A percentile compares a stretch with the other conserved stretches of the same genome.
Conservation (phyloP, 2,329 filamentous ascomycete genomes). For the Colletotrichum godetiae region DNA sequence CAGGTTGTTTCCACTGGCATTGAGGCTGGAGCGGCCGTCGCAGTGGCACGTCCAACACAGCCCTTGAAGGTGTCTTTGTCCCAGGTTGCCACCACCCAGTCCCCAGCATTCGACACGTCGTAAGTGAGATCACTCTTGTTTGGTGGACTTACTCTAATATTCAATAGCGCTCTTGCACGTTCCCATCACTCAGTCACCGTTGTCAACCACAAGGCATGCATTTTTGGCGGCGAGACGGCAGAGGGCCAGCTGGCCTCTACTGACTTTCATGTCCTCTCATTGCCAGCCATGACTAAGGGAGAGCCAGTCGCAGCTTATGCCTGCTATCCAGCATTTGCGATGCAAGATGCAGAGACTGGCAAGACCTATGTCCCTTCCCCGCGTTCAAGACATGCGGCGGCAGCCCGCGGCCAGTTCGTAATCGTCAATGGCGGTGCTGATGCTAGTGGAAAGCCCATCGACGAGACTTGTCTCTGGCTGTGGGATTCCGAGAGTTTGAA, state of each 20-base stretch:
- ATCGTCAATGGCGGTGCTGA: constrained; percentile 51
- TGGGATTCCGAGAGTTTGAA: constrained; percentile 49
- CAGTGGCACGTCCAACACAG: constrained; percentile 62
- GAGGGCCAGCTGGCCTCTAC: constrained; percentile 56
- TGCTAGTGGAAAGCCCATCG: constrained; percentile 41
- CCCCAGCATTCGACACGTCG: constrained; percentile 42
- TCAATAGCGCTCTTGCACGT: constrained; percentile 53
- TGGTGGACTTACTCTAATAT: not conserved
- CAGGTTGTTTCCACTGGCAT: constrained; percentile 53
- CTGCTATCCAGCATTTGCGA: constrained; percentile 45
- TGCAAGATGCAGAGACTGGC: constrained; percentile 41
- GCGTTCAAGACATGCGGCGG: constrained; percentile 50
- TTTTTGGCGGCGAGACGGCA: constrained; percentile 62
- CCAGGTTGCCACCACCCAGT: constrained; percentile 52
- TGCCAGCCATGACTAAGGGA: constrained; percentile 54
- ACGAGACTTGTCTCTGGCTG: constrained; percentile 50
- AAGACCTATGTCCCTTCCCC: constrained; percentile 45
- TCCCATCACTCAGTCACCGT: constrained; percentile 63
- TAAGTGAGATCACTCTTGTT: constrained; percentile 33
- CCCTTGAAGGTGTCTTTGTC: constrained; percentile 62
- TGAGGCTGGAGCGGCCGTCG: constrained; percentile 53
- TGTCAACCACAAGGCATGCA: constrained; percentile 64
- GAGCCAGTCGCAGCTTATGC: constrained; percentile 42
- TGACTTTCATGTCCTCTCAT: constrained; percentile 62
- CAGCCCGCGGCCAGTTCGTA: constrained; percentile 45